Percentiles rank a stretch among this genome's conserved stretches.
phyloP scores from a whole-genome alignment of 495 filamentous ascomycete species.

The Penicillium lividum region DNA sequence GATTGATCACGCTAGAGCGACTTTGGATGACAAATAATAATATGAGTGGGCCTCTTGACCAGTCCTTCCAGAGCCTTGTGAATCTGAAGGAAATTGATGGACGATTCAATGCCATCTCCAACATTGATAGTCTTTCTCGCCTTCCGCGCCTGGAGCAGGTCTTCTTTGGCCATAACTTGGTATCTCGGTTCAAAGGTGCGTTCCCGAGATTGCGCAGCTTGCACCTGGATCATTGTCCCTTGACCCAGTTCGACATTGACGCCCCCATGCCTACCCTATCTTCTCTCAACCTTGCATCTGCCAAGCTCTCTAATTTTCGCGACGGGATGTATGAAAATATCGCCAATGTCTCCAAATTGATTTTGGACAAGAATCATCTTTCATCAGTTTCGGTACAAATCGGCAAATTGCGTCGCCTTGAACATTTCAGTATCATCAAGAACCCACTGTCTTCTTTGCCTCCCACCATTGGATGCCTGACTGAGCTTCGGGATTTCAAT shows the following conservation, averaged over 20 bases:
- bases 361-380: conserved; percentile 94
- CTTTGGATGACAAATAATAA: conserved; percentile 96
- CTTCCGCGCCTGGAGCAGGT: conserved; percentile 86
- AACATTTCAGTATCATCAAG: conserved; percentile 90
- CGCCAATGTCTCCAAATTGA: conserved; percentile 78
- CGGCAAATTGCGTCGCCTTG: conserved; percentile 77
- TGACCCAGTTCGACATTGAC: conserved; percentile 87
- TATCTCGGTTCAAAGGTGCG: conserved; percentile 82
- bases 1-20: conserved; percentile 75
- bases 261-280: conserved; percentile 77
- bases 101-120: conserved; percentile 84
- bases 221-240: conserved; percentile 85
- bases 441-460: conserved; percentile 85
- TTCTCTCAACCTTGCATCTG: conserved; percentile 81
- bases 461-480: conserved; percentile 78
- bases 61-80: conserved; percentile 64
- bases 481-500: conserved; percentile 81
- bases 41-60: conserved; percentile 69
- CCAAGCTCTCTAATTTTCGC: conserved; percentile 79
- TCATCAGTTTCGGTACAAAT: conserved; percentile 82
- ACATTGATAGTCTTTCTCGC: conserved; percentile 79
- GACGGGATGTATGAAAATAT: conserved; percentile 87
- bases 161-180: conserved; percentile 83
- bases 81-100: conserved; percentile 91
- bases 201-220: conserved; percentile 83